Evolutionary conservation across 2,329 filamentous ascomycete genomes (phyloP), one percentile per base, ranked within the genome.

Genomic region (Lithohypha guttulata): DNA sequence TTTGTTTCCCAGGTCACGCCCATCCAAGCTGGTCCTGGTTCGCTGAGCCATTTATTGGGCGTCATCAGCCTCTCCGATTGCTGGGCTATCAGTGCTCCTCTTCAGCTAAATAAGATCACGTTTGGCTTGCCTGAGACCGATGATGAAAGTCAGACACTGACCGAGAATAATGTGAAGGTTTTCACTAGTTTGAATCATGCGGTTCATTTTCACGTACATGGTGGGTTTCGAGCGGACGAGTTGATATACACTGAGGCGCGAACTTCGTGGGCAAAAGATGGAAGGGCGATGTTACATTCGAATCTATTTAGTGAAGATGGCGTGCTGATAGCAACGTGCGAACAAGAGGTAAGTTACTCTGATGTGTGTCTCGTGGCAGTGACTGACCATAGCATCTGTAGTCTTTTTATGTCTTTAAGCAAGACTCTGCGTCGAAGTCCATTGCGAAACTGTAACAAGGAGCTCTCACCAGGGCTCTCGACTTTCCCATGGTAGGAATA

Each of bases 171-270:
- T 1, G 32, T 47, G 34, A 51, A 50, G 26, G 43, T 51, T 41
- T 43, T 43, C 43, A 51, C 49, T 6, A 48, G 43, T 40, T 39
- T 51, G n/a, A 51, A 51, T 27, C 49, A 51, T 22, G 40, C 42
- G 2, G 42, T 51, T n/a, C 45, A 50, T 32, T 49, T 51, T 18
- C 47, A 51, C 15, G 31, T 34, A 3, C 45, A 51, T 26, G 39
- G 46, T 14, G 48, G 46, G 2, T 50, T 50, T 33, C 42, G 49
- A 17, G 49, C 49, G 6, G 49, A 51, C 20, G 45, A 51, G 18
- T 29, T 50, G 25, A 27, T 42, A 15, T 51, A 51, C 22, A 42
- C 48, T 27, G 47, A 51, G 27, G 45, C 39, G 9, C 42, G 44
- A 10, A 42, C 45, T 3, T 44, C 49, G 6, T 51, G 49, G 49